Base-by-base conservation (phyloP, 129 eudicot species). In the Arctium lappa region DNA sequence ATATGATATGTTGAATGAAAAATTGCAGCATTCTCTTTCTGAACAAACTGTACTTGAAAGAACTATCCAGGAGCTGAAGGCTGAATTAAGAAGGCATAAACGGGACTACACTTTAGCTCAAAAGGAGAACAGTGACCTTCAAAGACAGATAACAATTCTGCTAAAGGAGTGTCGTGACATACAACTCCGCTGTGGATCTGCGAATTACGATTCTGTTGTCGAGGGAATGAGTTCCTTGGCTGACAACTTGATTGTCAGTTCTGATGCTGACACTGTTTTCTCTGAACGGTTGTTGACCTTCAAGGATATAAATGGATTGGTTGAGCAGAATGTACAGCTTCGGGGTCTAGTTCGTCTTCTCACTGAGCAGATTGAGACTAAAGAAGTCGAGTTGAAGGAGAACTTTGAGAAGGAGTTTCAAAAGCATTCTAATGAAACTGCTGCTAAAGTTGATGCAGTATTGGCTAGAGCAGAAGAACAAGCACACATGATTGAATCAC, bases 151-250 rank as follows among this genome's bases (percentile, higher is more conserved):
- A 82, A 83, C 98, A 3, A 86, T 93, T 27, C 87, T 95, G 63
- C 79, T 95, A 72, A 95, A 95, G 83, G 99, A 95, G 81, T 95
- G 99, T 70, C 99, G 93, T 79, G 99, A 95, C 87, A 79, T 95
- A 77, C 99, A 95, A 77, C 74, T 95, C 78, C 99, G 98, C 40
- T 85, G 97, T 88, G 97, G 98, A 80, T 85, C 83, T 78, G 81
- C 34, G 44, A 65, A 74, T 76, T 74, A 79, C 77, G 86, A 81
- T 7, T 76, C 82, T 75, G 87, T 60, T 46, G 81, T 69, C 32
- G 87, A 68, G 30, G 76, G 22, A 42, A 15, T 66, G 16, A 36
- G 37, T 38, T 33, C 11, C 70, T 60, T 86, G 69, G 29, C 33
- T 78, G 42, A 12, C 39, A 81, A 81, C 29, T 40, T 79, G 44